A percentile compares a stretch with the other conserved stretches of the same genome.
phyloP scores from a whole-genome alignment of 768 basidiomycete genomes.

The Mrakia hoshinonis region DNA sequence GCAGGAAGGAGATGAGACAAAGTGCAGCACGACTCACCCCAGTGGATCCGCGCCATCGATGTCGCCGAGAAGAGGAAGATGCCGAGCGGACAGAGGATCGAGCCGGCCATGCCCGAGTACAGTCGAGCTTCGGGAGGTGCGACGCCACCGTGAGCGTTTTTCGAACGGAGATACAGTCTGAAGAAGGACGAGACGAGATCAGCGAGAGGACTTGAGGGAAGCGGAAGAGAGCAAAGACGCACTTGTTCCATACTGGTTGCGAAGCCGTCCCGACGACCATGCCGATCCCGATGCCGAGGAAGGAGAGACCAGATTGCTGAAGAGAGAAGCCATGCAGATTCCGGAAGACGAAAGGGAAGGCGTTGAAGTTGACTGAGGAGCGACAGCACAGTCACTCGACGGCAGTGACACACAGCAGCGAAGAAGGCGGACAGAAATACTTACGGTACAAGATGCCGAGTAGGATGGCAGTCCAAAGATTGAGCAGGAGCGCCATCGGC shows the following conservation, averaged over 20 bases:
- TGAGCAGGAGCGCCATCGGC: slow-evolving; percentile 22
- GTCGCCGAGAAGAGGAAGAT: slow-evolving; percentile 55
- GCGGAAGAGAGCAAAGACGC: background rate
- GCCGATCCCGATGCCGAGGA: slow-evolving; percentile 31
- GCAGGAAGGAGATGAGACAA: background rate
- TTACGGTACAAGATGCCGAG: slow-evolving; percentile 27
- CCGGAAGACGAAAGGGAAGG: slow-evolving; percentile 14
- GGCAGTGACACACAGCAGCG: too few species aligned
- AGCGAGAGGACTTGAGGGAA: background rate
- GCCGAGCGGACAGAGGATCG: slow-evolving; percentile 30
- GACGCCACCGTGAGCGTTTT: slow-evolving; percentile 46
- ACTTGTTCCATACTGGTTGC: slow-evolving; percentile 23
- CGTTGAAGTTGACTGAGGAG: slow-evolving; percentile 15
- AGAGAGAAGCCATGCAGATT: background rate
- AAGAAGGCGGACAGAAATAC: too few species aligned
- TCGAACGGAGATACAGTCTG: slow-evolving; percentile 54
- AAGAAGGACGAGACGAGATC: background rate
- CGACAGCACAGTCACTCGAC: background rate
- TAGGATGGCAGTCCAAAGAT: slow-evolving; percentile 26
- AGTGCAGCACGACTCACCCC: slow-evolving; percentile 37
- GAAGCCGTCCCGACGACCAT: slow-evolving; percentile 13
- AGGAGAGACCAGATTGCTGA: slow-evolving; percentile 23
- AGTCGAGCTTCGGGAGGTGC: slow-evolving; percentile 20
- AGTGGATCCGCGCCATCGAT: slow-evolving; percentile 47
- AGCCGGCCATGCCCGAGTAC: slow-evolving; percentile 15